These are phyloP conservation scores for Hypoxylon fuscum DNA, from an alignment of 495 filamentous ascomycete genomes.

Conservation along the genomic window DNA sequence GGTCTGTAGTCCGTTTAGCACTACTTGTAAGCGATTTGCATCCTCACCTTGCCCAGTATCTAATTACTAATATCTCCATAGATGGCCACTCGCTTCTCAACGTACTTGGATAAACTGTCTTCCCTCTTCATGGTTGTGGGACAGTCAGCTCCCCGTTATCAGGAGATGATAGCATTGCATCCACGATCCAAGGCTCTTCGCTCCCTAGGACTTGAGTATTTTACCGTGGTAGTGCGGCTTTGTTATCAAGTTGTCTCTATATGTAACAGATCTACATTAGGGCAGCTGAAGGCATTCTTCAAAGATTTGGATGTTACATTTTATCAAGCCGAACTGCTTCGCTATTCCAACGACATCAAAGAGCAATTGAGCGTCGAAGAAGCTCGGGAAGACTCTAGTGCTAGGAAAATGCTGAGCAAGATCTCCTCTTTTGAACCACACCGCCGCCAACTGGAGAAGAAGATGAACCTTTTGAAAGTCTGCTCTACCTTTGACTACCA, in stretches of 20 bases:
- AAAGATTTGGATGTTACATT: constrained; percentile 43
- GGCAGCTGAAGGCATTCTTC: constrained; percentile 44
- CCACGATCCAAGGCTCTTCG: constrained; percentile 50
- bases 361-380: constrained; percentile 44
- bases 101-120: constrained; percentile 53
- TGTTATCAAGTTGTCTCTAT: constrained; percentile 51
- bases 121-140: constrained; percentile 53
- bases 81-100: constrained; percentile 40
- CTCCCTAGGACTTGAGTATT: constrained; percentile 53
- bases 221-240: constrained; percentile 52
- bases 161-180: constrained; percentile 53
- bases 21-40: neutral
- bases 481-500: constrained; percentile 55
- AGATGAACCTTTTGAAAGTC: constrained; percentile 40
- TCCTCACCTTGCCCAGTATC: too few relatives aligned
- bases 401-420: neutral
- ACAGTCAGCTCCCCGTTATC: constrained; percentile 52
- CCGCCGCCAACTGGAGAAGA: constrained; percentile 32
- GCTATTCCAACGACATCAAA: constrained; percentile 51
- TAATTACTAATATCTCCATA: constrained; percentile 31
- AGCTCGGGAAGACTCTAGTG: neutral
- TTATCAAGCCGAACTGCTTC: constrained; percentile 49
- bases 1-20: constrained; percentile 48
- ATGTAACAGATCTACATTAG: constrained; percentile 47
- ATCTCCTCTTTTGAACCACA: constrained; percentile 39